These are phyloP conservation scores for Blastocystis sp. DNA, from an alignment of 352 stramenopile species.

Conservation along the genomic window DNA sequence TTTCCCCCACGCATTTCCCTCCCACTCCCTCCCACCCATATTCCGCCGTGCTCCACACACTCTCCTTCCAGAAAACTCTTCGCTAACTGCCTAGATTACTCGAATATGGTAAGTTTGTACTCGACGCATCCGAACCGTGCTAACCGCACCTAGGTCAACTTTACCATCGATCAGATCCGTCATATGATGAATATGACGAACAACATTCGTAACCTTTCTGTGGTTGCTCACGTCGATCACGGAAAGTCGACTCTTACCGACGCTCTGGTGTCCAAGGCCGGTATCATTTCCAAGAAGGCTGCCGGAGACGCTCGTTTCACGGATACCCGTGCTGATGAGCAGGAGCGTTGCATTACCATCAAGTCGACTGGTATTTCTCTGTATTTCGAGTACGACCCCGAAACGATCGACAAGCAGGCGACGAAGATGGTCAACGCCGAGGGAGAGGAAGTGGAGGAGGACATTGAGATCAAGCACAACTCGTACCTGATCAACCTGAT, in stretches of 20 bases:
- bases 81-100: background rate
- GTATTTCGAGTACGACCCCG: conserved; percentile 98
- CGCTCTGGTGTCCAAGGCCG: conserved; percentile 93
- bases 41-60: background rate
- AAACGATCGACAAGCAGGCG: conserved; percentile 55
- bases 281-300: conserved; percentile 96
- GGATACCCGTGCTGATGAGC: conserved; percentile 97
- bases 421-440: conserved; percentile 60
- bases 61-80: background rate
- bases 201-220: conserved; percentile 99
- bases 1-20: no score
- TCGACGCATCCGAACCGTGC: background rate
- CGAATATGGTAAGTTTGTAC: background rate
- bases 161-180: conserved; percentile 92
- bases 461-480: conserved; percentile 85
- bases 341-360: conserved; percentile 98
- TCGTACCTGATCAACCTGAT: conserved; percentile 99
- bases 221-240: conserved; percentile 99
- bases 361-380: conserved; percentile 99
- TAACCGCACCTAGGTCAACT: conserved; percentile 81
- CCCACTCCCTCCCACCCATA: no score
- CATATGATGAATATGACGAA: conserved; percentile 93
- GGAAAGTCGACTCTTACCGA: conserved; percentile 98
- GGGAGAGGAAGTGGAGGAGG: conserved; percentile 52
- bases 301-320: conserved; percentile 94